phyloP scores from a whole-genome alignment of 179 eudicot genomes.

The Beta lomatogona region DNA sequence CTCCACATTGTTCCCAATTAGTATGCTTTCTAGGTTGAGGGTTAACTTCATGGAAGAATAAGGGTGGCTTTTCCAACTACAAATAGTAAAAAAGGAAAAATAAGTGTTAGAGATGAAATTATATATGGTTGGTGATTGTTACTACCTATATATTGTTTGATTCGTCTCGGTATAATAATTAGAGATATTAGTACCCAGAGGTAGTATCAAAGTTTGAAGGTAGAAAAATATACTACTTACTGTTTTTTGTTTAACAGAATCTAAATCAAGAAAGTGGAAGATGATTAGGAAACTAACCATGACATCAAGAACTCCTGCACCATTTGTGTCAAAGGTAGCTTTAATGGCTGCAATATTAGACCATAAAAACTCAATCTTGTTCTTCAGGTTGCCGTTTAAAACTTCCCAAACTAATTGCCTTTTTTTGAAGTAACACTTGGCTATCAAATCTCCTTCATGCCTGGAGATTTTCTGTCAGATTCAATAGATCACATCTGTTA shows the following conservation, averaged over 20 bases:
- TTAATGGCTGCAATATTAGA: constrained; percentile 52
- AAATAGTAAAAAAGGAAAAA: not conserved
- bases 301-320: constrained; percentile 42
- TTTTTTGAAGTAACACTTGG: constrained; percentile 67
- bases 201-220: no score
- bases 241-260: no score
- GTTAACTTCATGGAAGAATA: constrained; percentile 44
- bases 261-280: no score
- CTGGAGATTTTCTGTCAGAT: constrained; percentile 41
- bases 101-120: not conserved
- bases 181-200: no score
- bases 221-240: no score
- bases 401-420: constrained; percentile 74
- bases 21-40: constrained; percentile 72
- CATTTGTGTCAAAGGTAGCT: constrained; percentile 21
- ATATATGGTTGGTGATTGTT: no score
- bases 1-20: constrained; percentile 48
- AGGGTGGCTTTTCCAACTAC: constrained; percentile 44
- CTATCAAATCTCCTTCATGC: constrained; percentile 64
- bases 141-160: no score
- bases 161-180: no score
- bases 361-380: constrained; percentile 74
- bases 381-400: constrained; percentile 53
- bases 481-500: not conserved
- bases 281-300: constrained; percentile 40